Conservation (phyloP, 306 rosid species). For the Vachellia collinsii region DNA sequence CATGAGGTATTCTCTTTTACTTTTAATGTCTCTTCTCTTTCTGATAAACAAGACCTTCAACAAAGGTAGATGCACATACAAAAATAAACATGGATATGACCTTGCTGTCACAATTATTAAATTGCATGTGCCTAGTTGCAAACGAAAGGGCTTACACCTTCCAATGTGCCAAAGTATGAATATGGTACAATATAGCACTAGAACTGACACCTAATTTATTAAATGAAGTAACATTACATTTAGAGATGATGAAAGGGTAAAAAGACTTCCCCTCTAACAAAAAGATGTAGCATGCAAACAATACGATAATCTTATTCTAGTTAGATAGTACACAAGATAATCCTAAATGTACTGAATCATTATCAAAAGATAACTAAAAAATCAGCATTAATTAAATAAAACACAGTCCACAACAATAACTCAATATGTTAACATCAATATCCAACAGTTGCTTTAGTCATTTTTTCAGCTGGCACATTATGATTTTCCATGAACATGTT, state of each 20-base stretch:
- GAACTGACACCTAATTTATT: not conserved
- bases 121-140: constrained; percentile 7
- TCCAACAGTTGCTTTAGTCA: constrained; percentile 4
- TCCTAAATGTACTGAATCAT: not conserved
- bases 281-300: not conserved
- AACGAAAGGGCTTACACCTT: constrained; percentile 18
- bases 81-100: not conserved
- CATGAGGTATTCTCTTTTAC: no score
- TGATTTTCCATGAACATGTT: constrained; percentile 18
- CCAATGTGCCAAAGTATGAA: constrained; percentile 13
- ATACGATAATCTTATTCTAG: not conserved
- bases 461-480: constrained; percentile 7
- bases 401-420: not conserved
- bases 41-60: not conserved
- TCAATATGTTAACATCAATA: not conserved
- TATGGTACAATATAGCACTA: constrained; percentile 1
- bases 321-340: not conserved
- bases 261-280: not conserved
- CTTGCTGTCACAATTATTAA: constrained; percentile 9
- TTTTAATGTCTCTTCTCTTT: not conserved
- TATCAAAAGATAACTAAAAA: not conserved
- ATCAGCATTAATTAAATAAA: not conserved
- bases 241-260: not conserved
- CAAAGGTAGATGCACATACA: not conserved
- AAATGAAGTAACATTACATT: not conserved